phyloP scores from a whole-genome alignment of 495 filamentous ascomycete species.

The Cetradonia linearis region DNA sequence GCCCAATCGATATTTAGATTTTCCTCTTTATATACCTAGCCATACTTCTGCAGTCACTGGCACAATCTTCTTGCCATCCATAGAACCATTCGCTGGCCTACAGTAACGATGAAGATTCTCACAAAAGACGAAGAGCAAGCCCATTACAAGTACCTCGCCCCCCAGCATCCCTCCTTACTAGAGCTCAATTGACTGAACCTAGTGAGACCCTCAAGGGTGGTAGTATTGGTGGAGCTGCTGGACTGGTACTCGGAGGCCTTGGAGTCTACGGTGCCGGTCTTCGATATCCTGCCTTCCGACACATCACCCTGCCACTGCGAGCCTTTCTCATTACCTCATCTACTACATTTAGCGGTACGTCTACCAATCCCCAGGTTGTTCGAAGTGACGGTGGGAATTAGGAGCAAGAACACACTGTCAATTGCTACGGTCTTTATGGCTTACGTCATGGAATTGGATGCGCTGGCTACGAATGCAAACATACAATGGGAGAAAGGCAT shows the following conservation, averaged over 20 bases:
- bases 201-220: constrained; percentile 73
- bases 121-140: constrained; percentile 80
- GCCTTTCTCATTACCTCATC: constrained; percentile 78
- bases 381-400: neutral
- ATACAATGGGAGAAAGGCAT: neutral
- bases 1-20: neutral
- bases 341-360: constrained; percentile 65
- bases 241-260: constrained; percentile 50
- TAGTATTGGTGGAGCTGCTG: constrained; percentile 53
- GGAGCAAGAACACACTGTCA: neutral
- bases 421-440: too few species aligned
- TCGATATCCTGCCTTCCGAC: constrained; percentile 62
- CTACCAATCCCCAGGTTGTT: neutral
- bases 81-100: neutral
- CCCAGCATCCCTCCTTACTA: neutral
- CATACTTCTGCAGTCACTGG: neutral
- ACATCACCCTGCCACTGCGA: constrained; percentile 78
- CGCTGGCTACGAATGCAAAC: neutral
- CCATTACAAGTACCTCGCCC: constrained; percentile 45
- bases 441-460: neutral
- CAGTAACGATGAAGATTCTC: constrained; percentile 74
- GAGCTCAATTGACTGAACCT: constrained; percentile 27
- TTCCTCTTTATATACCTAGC: neutral
- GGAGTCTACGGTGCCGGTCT: constrained; percentile 52
- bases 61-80: neutral